phyloP scores from a whole-genome alignment of 495 filamentous ascomycete species.

The Penicillium turbatum region DNA sequence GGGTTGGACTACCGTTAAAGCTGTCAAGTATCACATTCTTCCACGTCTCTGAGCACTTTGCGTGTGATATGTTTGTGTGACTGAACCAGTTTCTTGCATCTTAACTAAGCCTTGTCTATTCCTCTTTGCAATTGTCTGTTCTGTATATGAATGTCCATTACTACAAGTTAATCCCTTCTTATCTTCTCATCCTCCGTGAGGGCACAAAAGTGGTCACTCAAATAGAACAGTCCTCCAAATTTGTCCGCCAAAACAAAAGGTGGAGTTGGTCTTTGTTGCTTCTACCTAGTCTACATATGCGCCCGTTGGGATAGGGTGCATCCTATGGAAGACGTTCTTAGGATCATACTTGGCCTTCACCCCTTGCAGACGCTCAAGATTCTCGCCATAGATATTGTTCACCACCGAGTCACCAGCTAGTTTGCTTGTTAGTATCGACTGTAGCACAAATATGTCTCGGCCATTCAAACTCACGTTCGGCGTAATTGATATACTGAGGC shows the following conservation, averaged over 20 bases:
- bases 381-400: conserved; percentile 42
- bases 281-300: background rate
- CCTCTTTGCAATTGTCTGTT: background rate
- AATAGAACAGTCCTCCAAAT: too few species aligned
- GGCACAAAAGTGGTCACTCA: too few species aligned
- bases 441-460: background rate
- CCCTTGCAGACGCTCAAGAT: conserved; percentile 38
- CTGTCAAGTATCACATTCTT: conserved; percentile 24
- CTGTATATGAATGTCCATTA: too few species aligned
- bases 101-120: too few species aligned
- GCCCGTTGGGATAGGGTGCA: conserved; percentile 26
- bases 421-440: conserved; percentile 1
- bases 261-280: too few species aligned
- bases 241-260: too few species aligned
- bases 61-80: too few species aligned
- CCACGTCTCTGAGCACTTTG: conserved; percentile 19
- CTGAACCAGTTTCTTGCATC: background rate
- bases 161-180: too few species aligned
- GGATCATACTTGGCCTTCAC: conserved; percentile 55
- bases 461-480: conserved; percentile 33
- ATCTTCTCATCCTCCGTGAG: too few species aligned
- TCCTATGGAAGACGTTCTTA: conserved; percentile 50
- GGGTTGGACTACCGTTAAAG: conserved; percentile 25
- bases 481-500: conserved; percentile 42
- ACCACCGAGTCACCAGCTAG: conserved; percentile 34